Percentiles rank a stretch among this genome's conserved stretches.
Conservation (phyloP, 345 rosid species). For the Conringia planisiliqua region DNA sequence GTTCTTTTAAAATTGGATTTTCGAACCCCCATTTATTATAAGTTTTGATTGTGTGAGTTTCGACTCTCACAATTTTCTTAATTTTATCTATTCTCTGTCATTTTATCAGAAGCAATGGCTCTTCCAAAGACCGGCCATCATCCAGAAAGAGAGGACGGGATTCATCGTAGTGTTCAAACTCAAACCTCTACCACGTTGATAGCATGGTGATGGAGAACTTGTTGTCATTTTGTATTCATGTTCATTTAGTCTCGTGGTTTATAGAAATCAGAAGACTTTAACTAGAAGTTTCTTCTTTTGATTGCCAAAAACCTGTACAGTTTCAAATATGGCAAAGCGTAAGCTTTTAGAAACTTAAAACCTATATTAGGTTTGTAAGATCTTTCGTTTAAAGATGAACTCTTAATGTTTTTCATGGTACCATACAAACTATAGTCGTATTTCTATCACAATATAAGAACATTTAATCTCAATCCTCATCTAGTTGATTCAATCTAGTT, state of each 20-base stretch:
- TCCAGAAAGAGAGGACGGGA: constrained; percentile 29
- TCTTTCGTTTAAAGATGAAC: not conserved
- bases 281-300: constrained; percentile 8
- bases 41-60: too few relatives aligned
- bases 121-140: constrained; percentile 22
- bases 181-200: not conserved
- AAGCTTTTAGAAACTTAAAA: constrained; percentile 5
- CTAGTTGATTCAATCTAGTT: not conserved
- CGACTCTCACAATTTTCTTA: too few relatives aligned
- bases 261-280: constrained; percentile 18
- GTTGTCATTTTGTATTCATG: constrained; percentile 12
- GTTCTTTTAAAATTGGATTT: too few relatives aligned
- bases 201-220: constrained; percentile 3
- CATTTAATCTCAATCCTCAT: not conserved
- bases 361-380: not conserved
- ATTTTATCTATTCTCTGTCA: not conserved
- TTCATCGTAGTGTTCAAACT: constrained; percentile 5
- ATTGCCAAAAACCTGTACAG: constrained; percentile 31
- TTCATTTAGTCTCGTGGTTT: constrained; percentile 16
- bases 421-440: not conserved
- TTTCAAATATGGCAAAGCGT: not conserved
- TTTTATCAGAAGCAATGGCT: constrained; percentile 29
- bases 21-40: too few relatives aligned
- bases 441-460: not conserved
- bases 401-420: not conserved